These are phyloP conservation scores for Aspergillus brunneoviolaceus DNA, from an alignment of 2,329 filamentous ascomycete species.

Conservation along the genomic window DNA sequence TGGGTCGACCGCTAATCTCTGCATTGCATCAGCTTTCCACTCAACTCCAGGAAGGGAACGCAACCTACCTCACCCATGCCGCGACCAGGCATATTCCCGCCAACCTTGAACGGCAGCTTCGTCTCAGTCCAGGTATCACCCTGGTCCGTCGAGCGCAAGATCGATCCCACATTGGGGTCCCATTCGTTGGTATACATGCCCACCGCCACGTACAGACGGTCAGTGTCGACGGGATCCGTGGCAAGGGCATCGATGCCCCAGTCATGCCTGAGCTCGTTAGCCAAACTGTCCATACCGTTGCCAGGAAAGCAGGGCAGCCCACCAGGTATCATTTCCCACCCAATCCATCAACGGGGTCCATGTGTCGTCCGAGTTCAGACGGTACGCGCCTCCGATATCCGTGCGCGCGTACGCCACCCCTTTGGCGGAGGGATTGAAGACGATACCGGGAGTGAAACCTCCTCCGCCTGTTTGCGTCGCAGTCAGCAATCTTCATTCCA, in stretches of 20 bases:
- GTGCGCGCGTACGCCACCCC: constrained; percentile 58
- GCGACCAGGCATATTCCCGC: constrained; percentile 62
- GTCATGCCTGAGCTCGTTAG: constrained; percentile 11
- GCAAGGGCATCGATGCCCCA: constrained; percentile 61
- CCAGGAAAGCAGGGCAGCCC: not conserved
- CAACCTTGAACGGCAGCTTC: constrained; percentile 58
- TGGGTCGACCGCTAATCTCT: constrained; percentile 57
- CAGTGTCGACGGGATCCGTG: constrained; percentile 50
- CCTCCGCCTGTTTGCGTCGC: constrained; percentile 48
- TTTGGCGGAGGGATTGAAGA: constrained; percentile 51
- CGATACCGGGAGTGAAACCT: constrained; percentile 57
- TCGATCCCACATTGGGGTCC: constrained; percentile 58
- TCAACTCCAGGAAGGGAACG: not conserved
- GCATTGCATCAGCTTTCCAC: not conserved
- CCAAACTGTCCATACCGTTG: too few relatives aligned
- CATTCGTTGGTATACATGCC: constrained; percentile 62
- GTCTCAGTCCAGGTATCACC: constrained; percentile 55
- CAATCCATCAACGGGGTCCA: constrained; percentile 58
- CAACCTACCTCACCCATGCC: constrained; percentile 52
- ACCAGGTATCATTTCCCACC: constrained; percentile 49
- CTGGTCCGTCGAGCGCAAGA: constrained; percentile 55
- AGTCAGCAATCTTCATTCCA: not conserved
- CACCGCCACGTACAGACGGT: constrained; percentile 55
- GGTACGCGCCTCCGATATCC: constrained; percentile 59
- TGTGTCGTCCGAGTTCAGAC: constrained; percentile 55